Percentiles rank a stretch among this genome's conserved stretches.
phyloP scores from a whole-genome alignment of 805 yeast species.

The Myxozyma sirexii region DNA sequence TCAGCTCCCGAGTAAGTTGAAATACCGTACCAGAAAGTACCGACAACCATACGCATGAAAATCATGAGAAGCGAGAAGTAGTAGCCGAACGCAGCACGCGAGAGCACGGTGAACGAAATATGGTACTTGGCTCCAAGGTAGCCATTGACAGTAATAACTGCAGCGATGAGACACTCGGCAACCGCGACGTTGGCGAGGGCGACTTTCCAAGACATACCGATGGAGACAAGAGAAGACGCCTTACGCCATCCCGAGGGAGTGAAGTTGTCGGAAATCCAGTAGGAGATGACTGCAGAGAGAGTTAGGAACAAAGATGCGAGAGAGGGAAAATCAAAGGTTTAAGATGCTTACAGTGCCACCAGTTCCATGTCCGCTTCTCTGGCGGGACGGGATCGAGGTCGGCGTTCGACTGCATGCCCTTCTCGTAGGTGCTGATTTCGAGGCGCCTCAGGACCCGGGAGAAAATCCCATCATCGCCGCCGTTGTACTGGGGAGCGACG shows the following conservation, averaged over 20 bases:
- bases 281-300: constrained; percentile 8
- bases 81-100: constrained; percentile 78
- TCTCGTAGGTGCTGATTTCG: constrained; percentile 13
- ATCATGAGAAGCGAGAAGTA: constrained; percentile 75
- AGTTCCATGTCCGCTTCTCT: constrained; percentile 32
- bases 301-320: background rate
- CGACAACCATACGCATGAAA: constrained; percentile 83
- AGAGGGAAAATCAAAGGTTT: background rate
- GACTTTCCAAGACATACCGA: constrained; percentile 33
- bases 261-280: constrained; percentile 33
- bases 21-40: constrained; percentile 85
- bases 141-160: constrained; percentile 68
- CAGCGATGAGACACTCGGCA: constrained; percentile 54
- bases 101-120: constrained; percentile 79
- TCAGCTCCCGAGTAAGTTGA: constrained; percentile 86
- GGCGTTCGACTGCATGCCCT: constrained; percentile 4
- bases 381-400: constrained; percentile 35
- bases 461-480: background rate
- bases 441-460: constrained; percentile 13
- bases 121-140: constrained; percentile 82
- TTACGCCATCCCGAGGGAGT: constrained; percentile 35
- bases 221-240: constrained; percentile 31
- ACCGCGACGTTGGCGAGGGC: constrained; percentile 32
- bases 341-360: constrained; percentile 21
- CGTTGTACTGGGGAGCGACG: background rate